Percentiles rank a stretch among this genome's conserved stretches.
Conservation (phyloP, 306 rosid species). For the Dicorynia guianensis region DNA sequence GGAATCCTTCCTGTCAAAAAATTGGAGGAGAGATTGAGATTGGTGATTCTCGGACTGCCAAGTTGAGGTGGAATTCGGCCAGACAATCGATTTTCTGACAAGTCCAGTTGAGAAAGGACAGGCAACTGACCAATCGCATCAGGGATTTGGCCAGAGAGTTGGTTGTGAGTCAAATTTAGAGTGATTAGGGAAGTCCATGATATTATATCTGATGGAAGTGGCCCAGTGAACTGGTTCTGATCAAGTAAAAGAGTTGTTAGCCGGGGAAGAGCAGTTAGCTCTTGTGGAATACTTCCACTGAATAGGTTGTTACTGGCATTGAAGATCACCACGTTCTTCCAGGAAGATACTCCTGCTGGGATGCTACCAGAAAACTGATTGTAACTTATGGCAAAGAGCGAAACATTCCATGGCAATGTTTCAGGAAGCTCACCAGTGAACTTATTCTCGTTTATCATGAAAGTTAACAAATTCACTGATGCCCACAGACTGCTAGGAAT, state of each 20-base stretch:
- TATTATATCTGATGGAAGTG: slow-evolving; percentile 40
- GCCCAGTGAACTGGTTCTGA: slow-evolving; percentile 45
- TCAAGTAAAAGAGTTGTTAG: slow-evolving; percentile 45
- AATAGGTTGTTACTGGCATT: slow-evolving; percentile 55
- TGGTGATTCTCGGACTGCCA: slow-evolving; percentile 16
- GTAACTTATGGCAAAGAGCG: slow-evolving; percentile 38
- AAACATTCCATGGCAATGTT: slow-evolving; percentile 38
- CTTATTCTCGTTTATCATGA: slow-evolving; percentile 44
- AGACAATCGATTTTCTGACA: slow-evolving; percentile 50
- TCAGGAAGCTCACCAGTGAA: slow-evolving; percentile 57
- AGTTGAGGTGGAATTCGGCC: slow-evolving; percentile 62
- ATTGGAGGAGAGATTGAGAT: slow-evolving; percentile 59
- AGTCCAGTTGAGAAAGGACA: slow-evolving; percentile 46
- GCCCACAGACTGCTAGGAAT: slow-evolving; percentile 62
- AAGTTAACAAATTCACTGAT: slow-evolving; percentile 2
- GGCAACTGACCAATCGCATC: slow-evolving; percentile 38
- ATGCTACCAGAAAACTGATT: slow-evolving; percentile 54
- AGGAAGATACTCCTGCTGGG: slow-evolving; percentile 49
- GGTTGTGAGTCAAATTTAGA: slow-evolving; percentile 50
- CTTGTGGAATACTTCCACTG: slow-evolving; percentile 55
- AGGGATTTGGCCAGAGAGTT: slow-evolving; percentile 50
- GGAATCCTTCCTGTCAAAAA: slow-evolving; percentile 65
- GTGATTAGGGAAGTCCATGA: slow-evolving; percentile 46
- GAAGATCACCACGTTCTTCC: slow-evolving; percentile 43
- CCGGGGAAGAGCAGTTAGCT: slow-evolving; percentile 43